Evolutionary conservation across 495 filamentous ascomycete genomes (phyloP).

Genomic region (Aspergillus sclerotioniger): DNA sequence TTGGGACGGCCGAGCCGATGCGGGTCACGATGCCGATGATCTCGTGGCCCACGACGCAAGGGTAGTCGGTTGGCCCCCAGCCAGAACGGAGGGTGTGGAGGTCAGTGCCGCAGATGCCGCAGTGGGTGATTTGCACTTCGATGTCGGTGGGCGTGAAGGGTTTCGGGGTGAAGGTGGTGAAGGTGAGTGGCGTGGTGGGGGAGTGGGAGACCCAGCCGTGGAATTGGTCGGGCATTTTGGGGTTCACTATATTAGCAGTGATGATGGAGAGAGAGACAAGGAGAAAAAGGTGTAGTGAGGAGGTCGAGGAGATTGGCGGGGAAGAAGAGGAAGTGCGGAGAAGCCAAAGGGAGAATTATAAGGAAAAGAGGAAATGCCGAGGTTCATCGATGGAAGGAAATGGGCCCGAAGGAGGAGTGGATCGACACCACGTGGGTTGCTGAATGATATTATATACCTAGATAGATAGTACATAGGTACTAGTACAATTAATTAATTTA

Average conservation of each 20-base stretch:
- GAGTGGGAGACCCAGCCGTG: constrained; percentile 78
- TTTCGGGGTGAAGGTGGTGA: constrained; percentile 73
- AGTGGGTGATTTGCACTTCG: constrained; percentile 63
- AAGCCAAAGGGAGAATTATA: background rate
- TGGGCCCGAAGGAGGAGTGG: background rate
- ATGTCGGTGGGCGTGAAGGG: constrained; percentile 75
- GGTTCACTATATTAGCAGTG: no score
- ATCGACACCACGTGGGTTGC: background rate
- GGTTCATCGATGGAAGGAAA: background rate
- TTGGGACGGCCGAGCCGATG: constrained; percentile 31
- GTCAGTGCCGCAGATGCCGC: constrained; percentile 80
- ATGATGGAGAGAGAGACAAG: background rate
- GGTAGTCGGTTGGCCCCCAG: constrained; percentile 69
- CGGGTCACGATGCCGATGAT: constrained; percentile 66
- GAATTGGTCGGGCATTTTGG: constrained; percentile 52
- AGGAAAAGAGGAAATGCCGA: background rate
- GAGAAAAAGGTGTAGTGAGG: background rate
- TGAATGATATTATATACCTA: no score
- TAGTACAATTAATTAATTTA: no score
- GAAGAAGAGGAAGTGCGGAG: background rate
- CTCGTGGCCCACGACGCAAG: constrained; percentile 78
- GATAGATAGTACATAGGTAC: no score
- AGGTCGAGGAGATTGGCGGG: background rate
- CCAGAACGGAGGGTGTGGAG: constrained; percentile 73
- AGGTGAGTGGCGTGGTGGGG: constrained; percentile 67